These are phyloP conservation scores for Aspergillus sp. DNA, from an alignment of 2,329 filamentous ascomycete genomes.

Conservation along the genomic window DNA sequence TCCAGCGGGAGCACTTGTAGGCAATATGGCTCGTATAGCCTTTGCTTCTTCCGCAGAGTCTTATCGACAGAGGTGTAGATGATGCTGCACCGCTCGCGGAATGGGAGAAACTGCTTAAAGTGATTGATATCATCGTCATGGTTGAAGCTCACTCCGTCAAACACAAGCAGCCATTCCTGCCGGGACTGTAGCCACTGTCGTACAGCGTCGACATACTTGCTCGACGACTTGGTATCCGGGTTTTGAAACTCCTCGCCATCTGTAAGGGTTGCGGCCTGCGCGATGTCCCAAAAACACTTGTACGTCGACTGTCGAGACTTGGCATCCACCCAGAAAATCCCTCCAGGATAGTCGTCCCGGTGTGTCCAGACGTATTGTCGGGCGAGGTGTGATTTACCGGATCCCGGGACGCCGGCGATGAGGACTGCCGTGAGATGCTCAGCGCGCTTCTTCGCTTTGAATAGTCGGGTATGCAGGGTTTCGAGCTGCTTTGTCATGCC, in stretches of 20 bases:
- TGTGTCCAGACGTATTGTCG: conserved; percentile 69
- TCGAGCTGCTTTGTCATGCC: conserved; percentile 64
- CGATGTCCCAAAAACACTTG: conserved; percentile 69
- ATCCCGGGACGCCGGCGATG: conserved; percentile 67
- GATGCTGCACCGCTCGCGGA: conserved; percentile 64
- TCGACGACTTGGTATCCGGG: conserved; percentile 44
- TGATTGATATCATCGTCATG: conserved; percentile 55
- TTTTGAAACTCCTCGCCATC: conserved; percentile 48
- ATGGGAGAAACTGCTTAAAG: conserved; percentile 66
- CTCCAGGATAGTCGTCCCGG: conserved; percentile 63
- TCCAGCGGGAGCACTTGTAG: conserved; percentile 62
- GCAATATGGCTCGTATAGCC: conserved; percentile 63
- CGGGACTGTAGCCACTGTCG: conserved; percentile 65
- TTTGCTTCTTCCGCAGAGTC: conserved; percentile 59
- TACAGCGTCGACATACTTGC: conserved; percentile 61
- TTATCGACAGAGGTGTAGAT: conserved; percentile 71
- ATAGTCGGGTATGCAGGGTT: conserved; percentile 63
- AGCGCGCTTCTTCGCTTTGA: conserved; percentile 60
- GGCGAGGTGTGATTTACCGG: conserved; percentile 71
- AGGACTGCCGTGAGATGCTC: conserved; percentile 67
- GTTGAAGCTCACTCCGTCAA: conserved; percentile 69
- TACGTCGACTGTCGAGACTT: conserved; percentile 63
- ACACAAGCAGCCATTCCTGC: conserved; percentile 68
- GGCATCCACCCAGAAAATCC: conserved; percentile 72
- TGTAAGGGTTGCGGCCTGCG: conserved; percentile 58